Conservation (phyloP, 1,284 basidiomycete species). For the Ustilago esculenta region DNA sequence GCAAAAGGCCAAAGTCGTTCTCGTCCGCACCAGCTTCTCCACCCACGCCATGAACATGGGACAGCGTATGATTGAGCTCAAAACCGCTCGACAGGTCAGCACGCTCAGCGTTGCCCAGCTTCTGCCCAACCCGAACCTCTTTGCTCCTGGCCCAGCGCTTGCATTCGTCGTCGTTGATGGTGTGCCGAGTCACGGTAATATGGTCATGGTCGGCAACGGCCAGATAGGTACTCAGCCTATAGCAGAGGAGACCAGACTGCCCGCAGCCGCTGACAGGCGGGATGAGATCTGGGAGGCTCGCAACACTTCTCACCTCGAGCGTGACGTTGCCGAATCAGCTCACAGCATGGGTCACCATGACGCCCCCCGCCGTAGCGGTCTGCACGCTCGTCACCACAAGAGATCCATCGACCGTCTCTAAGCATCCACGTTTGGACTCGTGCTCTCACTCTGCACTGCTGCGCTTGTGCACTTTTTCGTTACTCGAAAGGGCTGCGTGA, state of each 20-base stretch:
- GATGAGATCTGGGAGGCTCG: background rate
- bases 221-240: conserved; percentile 49
- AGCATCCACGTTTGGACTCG: background rate
- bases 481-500: background rate
- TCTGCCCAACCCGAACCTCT: conserved; percentile 61
- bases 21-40: conserved; percentile 88
- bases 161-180: conserved; percentile 63
- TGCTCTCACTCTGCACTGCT: no score
- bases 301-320: conserved; percentile 7
- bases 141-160: conserved; percentile 63
- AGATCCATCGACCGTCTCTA: conserved; percentile 23
- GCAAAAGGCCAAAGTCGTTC: conserved; percentile 72
- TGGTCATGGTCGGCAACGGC: conserved; percentile 62
- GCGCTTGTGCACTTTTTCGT: background rate
- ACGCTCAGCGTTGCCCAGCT: conserved; percentile 52
- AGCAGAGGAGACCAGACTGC: conserved; percentile 18
- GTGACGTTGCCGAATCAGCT: conserved; percentile 5
- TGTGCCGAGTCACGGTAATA: conserved; percentile 59
- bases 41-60: conserved; percentile 97
- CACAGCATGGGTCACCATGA: conserved; percentile 8
- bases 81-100: conserved; percentile 18
- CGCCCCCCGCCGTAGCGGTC: conserved; percentile 19
- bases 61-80: conserved; percentile 69
- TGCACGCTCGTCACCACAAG: conserved; percentile 39
- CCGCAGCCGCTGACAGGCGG: conserved; percentile 7